A percentile compares a stretch with the other conserved stretches of the same genome.
These are phyloP conservation scores for Hypoxylon trugodes DNA, from an alignment of 495 filamentous ascomycete genomes.

Conservation along the genomic window DNA sequence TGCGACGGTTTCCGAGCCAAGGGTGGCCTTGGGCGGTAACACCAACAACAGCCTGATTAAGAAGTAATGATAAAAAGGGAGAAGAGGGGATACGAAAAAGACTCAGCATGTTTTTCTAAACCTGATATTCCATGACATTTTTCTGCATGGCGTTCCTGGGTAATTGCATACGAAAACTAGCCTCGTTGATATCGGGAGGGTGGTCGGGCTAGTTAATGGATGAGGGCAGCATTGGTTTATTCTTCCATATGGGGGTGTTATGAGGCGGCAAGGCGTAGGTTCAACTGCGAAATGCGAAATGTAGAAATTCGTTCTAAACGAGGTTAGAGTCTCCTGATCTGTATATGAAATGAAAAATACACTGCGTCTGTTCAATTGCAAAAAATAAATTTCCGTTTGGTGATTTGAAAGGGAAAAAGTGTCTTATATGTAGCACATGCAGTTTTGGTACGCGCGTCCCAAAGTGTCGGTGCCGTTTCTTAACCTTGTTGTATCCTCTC, in stretches of 20 bases:
- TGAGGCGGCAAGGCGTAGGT: conserved; percentile 4
- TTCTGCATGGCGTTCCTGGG: conserved; percentile 35
- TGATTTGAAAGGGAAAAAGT: too few relatives aligned
- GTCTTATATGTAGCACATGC: too few relatives aligned
- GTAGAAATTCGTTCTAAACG: too few relatives aligned
- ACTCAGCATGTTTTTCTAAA: conserved; percentile 8
- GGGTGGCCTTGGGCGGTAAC: conserved; percentile 22
- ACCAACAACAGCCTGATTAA: not conserved
- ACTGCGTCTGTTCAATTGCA: too few relatives aligned
- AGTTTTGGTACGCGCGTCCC: too few relatives aligned
- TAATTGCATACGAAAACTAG: conserved; percentile 32
- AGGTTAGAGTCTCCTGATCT: too few relatives aligned
- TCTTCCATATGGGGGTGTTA: too few relatives aligned
- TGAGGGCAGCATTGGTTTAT: conserved; percentile 16
- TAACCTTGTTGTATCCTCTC: too few relatives aligned
- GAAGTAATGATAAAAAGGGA: not conserved
- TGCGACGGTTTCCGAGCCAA: conserved; percentile 25
- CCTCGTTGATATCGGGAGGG: not conserved
- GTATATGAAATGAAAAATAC: too few relatives aligned
- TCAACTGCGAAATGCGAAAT: not conserved
- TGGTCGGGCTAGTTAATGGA: not conserved
- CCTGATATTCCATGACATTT: conserved; percentile 24
- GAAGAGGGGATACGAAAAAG: conserved; percentile 6
- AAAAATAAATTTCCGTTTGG: too few relatives aligned
- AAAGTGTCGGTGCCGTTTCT: too few relatives aligned